Base-by-base conservation (phyloP, 371 early-diverging fungal genomes). In the Mucor circinelloides region DNA sequence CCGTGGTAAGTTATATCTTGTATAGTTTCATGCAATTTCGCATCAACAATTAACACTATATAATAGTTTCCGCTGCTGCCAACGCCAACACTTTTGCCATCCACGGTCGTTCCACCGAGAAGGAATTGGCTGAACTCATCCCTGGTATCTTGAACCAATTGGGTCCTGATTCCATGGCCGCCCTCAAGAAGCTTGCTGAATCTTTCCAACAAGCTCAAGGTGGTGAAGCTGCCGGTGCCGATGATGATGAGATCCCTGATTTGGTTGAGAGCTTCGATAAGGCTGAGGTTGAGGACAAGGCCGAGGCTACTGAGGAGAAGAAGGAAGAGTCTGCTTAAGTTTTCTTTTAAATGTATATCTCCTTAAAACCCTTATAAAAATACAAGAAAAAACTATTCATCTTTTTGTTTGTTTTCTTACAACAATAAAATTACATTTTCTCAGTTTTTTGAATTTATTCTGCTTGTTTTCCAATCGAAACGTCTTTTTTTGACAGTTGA, bases 121-220 rank as follows among this genome's bases (percentile, higher is more conserved):
- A 97, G 91, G 94, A 95, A 80, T 82, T 95, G 76, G 91, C 91
- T 65, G 94, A 94, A 78, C 90, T 94, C 63, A 89, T 97, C 69
- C 97, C 98, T 70, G 93, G 90, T 58, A 97, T 99, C 86, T 85
- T 99, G 78, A 90, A 86, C 88, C 98, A 97, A 84, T 86, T 99
- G 70, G 98, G 97, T 68, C 94, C 97, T 64, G 97, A 96, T 77
- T 94, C 96, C 44, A 87, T 97, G 74, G 89, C 89, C 75, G 88
- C 86, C 76, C 91, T 98, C 74, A 91, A 94, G 74, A 91, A 90
- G 82, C 84, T 96, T 50, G 94, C 96, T 66, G 94, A 94, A 81
- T 83, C 89, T 67, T 91, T 90, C 90, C 93, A 93, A 78, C 71
- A 79, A 66, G 74, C 79, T 67, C 84, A 86, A 73, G 84, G 86